phyloP scores from a whole-genome alignment of 805 yeast species.

The Saturnispora serradocipensis region DNA sequence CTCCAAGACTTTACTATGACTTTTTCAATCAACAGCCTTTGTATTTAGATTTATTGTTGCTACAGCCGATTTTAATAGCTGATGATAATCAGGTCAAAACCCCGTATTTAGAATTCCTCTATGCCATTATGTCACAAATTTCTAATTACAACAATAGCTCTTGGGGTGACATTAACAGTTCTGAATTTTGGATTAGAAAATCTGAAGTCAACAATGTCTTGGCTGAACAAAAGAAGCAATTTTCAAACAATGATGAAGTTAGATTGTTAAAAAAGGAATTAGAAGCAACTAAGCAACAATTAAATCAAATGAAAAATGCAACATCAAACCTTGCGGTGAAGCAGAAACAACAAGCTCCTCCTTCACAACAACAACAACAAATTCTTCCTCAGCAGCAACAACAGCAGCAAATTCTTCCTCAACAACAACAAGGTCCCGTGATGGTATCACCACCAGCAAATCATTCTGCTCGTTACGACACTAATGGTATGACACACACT shows the following conservation, averaged over 20 bases:
- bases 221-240: conserved; percentile 10
- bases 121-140: conserved; percentile 65
- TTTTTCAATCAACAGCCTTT: conserved; percentile 49
- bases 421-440: background rate
- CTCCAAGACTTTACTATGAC: conserved; percentile 59
- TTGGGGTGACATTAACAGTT: conserved; percentile 5
- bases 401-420: background rate
- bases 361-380: conserved; percentile 9
- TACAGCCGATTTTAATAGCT: conserved; percentile 84
- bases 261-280: background rate
- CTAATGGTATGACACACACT: background rate
- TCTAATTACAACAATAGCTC: conserved; percentile 9
- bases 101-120: conserved; percentile 82
- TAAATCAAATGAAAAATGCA: conserved; percentile 6
- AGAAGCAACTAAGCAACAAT: conserved; percentile 9
- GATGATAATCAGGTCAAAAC: conserved; percentile 81
- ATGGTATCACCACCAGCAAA: background rate
- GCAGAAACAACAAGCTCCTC: background rate
- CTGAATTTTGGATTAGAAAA: conserved; percentile 18
- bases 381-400: conserved; percentile 5
- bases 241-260: background rate
- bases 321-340: conserved; percentile 1
- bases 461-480: background rate
- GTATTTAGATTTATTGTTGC: conserved; percentile 63
- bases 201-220: conserved; percentile 15